These are phyloP conservation scores for Penicillium goetzii DNA, from an alignment of 495 filamentous ascomycete genomes.

Conservation along the genomic window DNA sequence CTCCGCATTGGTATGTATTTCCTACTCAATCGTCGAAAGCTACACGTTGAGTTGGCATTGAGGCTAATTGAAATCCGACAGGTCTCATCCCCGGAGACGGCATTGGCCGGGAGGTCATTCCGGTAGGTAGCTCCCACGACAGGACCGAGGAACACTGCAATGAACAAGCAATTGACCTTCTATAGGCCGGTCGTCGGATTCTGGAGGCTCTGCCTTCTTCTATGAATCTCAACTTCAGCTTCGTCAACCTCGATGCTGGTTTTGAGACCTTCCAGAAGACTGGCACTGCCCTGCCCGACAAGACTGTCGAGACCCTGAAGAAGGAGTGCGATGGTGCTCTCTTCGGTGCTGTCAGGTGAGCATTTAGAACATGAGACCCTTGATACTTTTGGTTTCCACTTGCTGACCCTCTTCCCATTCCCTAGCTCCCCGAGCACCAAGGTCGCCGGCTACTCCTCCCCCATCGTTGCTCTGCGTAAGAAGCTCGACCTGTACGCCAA, in stretches of 20 bases:
- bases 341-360: constrained; percentile 87
- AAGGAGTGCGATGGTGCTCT: constrained; percentile 93
- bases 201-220: constrained; percentile 87
- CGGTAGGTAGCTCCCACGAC: constrained; percentile 48
- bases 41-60: constrained; percentile 15
- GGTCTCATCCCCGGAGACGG: constrained; percentile 97
- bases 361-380: background rate
- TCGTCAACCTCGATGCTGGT: constrained; percentile 88
- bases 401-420: constrained; percentile 7
- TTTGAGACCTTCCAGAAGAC: constrained; percentile 91
- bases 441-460: constrained; percentile 93
- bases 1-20: constrained; percentile 57
- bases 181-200: constrained; percentile 77
- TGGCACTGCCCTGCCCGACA: constrained; percentile 83
- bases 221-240: constrained; percentile 87
- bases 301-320: constrained; percentile 82
- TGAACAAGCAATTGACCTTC: constrained; percentile 21
- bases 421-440: constrained; percentile 77
- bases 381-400: background rate
- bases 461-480: constrained; percentile 97
- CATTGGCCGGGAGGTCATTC: constrained; percentile 98
- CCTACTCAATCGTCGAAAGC: background rate
- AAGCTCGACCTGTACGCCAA: constrained; percentile 95
- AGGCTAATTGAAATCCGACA: constrained; percentile 42
- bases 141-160: constrained; percentile 16